Evolutionary conservation across 1,284 basidiomycete species (phyloP).

Genomic region (Inonotus hispidus): DNA sequence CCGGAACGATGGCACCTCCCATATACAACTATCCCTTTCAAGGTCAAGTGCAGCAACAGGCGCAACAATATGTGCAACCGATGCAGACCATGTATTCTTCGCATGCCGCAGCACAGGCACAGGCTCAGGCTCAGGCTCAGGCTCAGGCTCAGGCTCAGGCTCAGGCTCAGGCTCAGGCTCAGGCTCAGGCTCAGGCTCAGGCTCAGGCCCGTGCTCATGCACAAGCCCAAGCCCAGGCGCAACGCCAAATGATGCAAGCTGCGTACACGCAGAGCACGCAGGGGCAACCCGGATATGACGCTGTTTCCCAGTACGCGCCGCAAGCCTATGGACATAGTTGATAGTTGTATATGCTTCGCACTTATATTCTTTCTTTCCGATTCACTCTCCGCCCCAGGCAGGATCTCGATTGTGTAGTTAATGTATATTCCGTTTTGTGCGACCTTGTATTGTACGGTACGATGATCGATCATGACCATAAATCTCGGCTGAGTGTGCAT

Average conservation of each 20-base stretch:
- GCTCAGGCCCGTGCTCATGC: conserved; percentile 23
- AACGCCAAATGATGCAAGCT: conserved; percentile 21
- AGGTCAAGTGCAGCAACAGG: conserved; percentile 33
- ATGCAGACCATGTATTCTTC: conserved; percentile 33
- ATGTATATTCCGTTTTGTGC: no score
- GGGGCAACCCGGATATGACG: conserved; percentile 13
- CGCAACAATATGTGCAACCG: conserved; percentile 34
- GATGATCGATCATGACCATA: no score
- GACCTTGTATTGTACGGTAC: no score
- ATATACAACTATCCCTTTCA: conserved; percentile 66
- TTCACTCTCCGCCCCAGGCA: no score
- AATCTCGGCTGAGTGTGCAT: no score
- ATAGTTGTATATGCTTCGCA: neutral
- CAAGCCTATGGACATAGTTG: conserved; percentile 17
- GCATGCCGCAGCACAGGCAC: conserved; percentile 33
- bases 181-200: conserved; percentile 22
- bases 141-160: conserved; percentile 28
- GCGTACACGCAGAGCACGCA: conserved; percentile 4
- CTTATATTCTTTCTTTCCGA: no score
- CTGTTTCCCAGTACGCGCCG: conserved; percentile 14
- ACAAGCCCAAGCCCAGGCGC: conserved; percentile 19
- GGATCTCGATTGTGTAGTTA: no score
- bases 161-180: conserved; percentile 23
- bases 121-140: conserved; percentile 33
- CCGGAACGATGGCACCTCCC: conserved; percentile 61